Evolutionary conservation across 441 rosid genomes (phyloP), one percentile per base, ranked within the genome.

Genomic region (Bocquillonia castaneifolia): DNA sequence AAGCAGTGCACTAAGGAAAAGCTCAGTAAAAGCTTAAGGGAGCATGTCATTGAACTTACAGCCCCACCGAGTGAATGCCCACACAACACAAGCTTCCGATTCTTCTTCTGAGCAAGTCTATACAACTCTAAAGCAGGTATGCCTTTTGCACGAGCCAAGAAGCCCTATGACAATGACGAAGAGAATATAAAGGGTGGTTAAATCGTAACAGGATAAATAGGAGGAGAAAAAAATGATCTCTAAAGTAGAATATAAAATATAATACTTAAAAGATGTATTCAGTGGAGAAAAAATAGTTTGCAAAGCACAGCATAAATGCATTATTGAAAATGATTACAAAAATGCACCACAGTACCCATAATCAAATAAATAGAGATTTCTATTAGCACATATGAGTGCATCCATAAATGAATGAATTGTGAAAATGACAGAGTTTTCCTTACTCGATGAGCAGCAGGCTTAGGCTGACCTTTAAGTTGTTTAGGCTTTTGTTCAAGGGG

Each of bases 31-130:
- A 61, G 20, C 29, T 50, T 18, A 56, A 72, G 50, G 62, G 51
- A 68, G 68, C 64, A 77, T 68, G 20, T 31, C 25, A 18, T 36
- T 18, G 52, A 72, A 83, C 90, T 81, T 84, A 93, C 99, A 59
- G 99, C 99, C 58, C 99, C 99, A 72, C 99, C 99, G 77, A 93
- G 96, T 63, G 99, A 91, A 81, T 93, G 99, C 51, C 99, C 97
- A 83, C 99, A 93, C 50, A 93, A 78, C n/a, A 93, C 99, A 79
- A 93, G 97, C 77, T 93, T 93, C 8, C 86, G 74, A 67, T 93
- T 86, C 90, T 89, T 93, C 81, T 91, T 91, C 78, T 89, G 90
- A 78, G 97, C 99, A 78, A 93, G 97, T 74, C 85, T 86, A 80
- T 91, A 91, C 71, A 93, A 74, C 82, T 93, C 99, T 71, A 93